phyloP scores from a whole-genome alignment of 495 filamentous ascomycete species.

The Penicillium angulare region DNA sequence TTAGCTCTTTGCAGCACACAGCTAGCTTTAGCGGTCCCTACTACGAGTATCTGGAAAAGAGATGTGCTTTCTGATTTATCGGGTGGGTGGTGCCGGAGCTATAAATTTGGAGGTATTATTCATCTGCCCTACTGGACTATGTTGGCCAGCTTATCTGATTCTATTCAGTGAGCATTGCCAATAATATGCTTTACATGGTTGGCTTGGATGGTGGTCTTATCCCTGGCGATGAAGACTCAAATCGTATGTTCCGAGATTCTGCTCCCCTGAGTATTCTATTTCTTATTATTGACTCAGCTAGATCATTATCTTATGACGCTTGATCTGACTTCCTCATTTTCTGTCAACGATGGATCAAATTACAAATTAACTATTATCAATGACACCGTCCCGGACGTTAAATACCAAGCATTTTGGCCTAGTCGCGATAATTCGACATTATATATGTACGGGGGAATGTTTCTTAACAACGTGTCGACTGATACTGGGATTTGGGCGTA shows the following conservation, averaged over 20 bases:
- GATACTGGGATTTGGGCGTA: background rate
- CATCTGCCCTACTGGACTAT: too few species aligned
- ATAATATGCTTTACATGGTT: slow-evolving; percentile 13
- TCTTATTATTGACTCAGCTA: background rate
- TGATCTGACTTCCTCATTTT: slow-evolving; percentile 7
- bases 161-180: slow-evolving; percentile 8
- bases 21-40: too few species aligned
- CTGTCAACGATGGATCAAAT: slow-evolving; percentile 8
- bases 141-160: background rate
- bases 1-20: too few species aligned
- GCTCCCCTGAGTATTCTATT: background rate
- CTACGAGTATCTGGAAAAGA: too few species aligned
- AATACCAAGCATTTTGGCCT: background rate
- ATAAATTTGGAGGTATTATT: slow-evolving; percentile 13
- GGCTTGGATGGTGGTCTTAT: slow-evolving; percentile 14
- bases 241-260: slow-evolving; percentile 2
- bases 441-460: background rate
- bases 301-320: slow-evolving; percentile 20
- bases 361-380: slow-evolving; percentile 14
- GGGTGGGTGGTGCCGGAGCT: slow-evolving; percentile 15
- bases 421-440: background rate
- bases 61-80: slow-evolving; percentile 5
- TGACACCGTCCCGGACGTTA: background rate
- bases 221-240: slow-evolving; percentile 6
- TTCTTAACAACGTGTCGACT: background rate